Base-by-base conservation (phyloP, 257 asterid species). In the Phtheirospermum japonicum region DNA sequence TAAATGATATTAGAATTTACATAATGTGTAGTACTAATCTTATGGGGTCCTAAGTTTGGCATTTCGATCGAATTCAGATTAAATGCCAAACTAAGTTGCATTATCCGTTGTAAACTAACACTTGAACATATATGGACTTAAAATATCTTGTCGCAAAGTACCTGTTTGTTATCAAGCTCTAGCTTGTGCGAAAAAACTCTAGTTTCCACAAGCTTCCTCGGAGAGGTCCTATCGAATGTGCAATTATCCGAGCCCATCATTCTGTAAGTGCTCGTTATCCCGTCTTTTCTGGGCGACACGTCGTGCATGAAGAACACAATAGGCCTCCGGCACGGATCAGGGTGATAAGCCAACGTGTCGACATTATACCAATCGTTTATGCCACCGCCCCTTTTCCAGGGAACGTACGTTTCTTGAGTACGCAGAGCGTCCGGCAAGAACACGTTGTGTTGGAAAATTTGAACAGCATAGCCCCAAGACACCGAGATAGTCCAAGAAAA, bases 381-480 rank as follows among this genome's bases (percentile, higher is more conserved):
- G 2, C 82, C 78, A 2, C 76, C 73, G 2, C 74, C 76, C 4
- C 4, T 76, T 56, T 71, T 85, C 95, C 93, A 85, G 4, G 94
- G 74, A 14, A 42, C n/a, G 51, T 61, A 77, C 5, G 86, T 83
- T 68, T 83, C 83, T 7, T 73, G 84, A 0, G 76, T 71, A 0
- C 93, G 85, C 17, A 87, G 39, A 7, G 74, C 89, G 14, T 82
- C 90, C 0, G 76, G 79, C 34, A 90, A 71, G 63, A 53, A 64
- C 13, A 80, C 74, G 28, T 82, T 65, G 56, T 11, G 76, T 0
- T 78, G 85, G 53, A 80, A 76, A 28, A 90, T 51, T 64, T 88
- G 95, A 34, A 88, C 86, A 1, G 87, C 95, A 16, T 88, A 85
- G 43, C 95, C 96, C 98, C 98, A 90, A 0, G 98, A 88, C 12